These are phyloP conservation scores for Phoenix roebelenii DNA, from an alignment of 176 grass and related monocot genomes.

Conservation along the genomic window DNA sequence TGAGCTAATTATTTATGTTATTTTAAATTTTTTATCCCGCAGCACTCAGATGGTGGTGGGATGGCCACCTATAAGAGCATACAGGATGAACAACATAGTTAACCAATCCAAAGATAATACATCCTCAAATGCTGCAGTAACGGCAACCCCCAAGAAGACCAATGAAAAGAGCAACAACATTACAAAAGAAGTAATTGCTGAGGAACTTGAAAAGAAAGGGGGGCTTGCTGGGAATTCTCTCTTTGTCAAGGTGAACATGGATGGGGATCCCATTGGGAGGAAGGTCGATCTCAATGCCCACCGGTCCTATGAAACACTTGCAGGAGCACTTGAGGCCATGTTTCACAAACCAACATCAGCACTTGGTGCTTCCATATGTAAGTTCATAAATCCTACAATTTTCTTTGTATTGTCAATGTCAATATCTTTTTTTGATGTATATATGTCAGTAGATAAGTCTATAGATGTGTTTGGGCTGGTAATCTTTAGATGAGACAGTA, in stretches of 20 bases:
- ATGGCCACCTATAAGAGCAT: constrained; percentile 12
- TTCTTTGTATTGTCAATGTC: too few species aligned
- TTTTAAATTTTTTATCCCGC: not conserved
- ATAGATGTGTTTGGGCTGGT: not conserved
- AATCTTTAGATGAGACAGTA: not conserved
- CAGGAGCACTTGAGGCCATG: constrained; percentile 9
- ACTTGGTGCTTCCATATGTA: not conserved
- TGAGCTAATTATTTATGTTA: not conserved
- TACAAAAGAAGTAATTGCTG: not conserved
- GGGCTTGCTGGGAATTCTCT: not conserved
- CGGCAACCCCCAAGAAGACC: not conserved
- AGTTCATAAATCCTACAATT: not conserved
- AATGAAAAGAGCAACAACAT: not conserved
- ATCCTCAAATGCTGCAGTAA: not conserved
- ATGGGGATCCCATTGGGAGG: constrained; percentile 14
- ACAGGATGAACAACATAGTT: constrained; percentile 8
- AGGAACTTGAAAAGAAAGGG: constrained; percentile 1
- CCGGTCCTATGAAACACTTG: constrained; percentile 15
- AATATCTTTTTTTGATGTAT: too few species aligned
- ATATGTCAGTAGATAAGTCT: too few species aligned
- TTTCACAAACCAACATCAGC: not conserved
- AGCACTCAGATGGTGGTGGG: constrained; percentile 9
- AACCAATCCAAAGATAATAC: constrained; percentile 15
- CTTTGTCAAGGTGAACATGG: constrained; percentile 18
- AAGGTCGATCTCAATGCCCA: constrained; percentile 10